Evolutionary conservation across 441 rosid genomes (phyloP).

Genomic region (Eutrema salsugineum): DNA sequence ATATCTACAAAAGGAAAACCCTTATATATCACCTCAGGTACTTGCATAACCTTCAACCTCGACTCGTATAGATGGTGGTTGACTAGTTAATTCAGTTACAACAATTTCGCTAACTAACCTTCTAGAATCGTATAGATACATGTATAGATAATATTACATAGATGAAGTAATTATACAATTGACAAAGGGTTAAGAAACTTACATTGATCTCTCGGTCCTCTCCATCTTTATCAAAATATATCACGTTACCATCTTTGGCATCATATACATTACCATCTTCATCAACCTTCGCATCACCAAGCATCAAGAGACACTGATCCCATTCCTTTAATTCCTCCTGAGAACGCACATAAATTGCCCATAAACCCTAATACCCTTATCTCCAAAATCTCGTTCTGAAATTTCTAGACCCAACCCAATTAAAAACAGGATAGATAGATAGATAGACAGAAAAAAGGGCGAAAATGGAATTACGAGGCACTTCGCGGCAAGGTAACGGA

Average conservation of each 20-base stretch:
- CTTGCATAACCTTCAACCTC: constrained; percentile 1
- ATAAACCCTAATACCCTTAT: constrained; percentile 14
- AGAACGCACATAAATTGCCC: neutral
- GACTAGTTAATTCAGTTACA: neutral
- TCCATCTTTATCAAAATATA: constrained; percentile 83
- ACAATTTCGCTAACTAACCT: neutral
- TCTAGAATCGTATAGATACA: neutral
- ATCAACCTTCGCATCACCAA: constrained; percentile 88
- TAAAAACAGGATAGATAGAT: neutral
- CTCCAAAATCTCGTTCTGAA: neutral
- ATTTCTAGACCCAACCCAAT: neutral
- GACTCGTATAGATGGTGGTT: neutral
- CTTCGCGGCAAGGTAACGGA: constrained; percentile 95
- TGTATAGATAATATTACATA: neutral
- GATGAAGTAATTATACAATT: neutral
- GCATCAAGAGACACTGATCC: constrained; percentile 90
- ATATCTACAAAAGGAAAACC: constrained; percentile 44
- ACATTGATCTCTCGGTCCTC: constrained; percentile 95
- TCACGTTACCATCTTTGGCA: constrained; percentile 55
- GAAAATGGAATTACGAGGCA: constrained; percentile 53
- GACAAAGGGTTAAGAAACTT: constrained; percentile 11
- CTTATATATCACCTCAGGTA: neutral
- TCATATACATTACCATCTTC: constrained; percentile 78
- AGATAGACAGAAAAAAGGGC: neutral
- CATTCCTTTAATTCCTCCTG: constrained; percentile 97